Base-by-base conservation (phyloP, 345 rosid species). In the Xanthoceras sorbifolium region DNA sequence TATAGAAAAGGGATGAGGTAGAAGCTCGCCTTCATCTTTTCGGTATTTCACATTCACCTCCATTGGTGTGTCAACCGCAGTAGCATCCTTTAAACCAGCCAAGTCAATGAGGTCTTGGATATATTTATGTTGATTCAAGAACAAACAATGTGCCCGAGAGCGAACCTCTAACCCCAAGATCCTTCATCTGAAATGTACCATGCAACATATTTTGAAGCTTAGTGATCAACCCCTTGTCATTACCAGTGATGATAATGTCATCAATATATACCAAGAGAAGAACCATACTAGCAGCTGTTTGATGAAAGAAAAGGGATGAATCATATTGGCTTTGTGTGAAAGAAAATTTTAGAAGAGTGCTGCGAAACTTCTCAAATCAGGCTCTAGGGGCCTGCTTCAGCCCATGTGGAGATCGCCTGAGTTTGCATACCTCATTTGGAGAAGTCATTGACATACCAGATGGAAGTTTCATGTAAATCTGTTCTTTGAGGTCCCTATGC, bases 171-270 rank as follows among this genome's bases (percentile, higher is more conserved):
- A 20, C 2, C 46, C 77, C 5, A 48, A 63, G 61, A 40, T 72
- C 67, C 22, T 72, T 72, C 67, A 59, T 72, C 38, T 42, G 55
- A 34, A 72, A 76, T n/a, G n/a, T n/a, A n/a, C n/a, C n/a, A n/a
- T n/a, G n/a, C n/a, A n/a, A n/a, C n/a, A n/a, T n/a, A n/a, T n/a
- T n/a, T n/a, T n/a, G n/a, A n/a, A n/a, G n/a, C n/a, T n/a, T n/a
- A n/a, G n/a, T n/a, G n/a, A n/a, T 48, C 25, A 55, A 66, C 11
- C 0, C 4, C 8, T 23, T 5, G 14, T 73, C 26, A 5, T 26
- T 14, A 1, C 67, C 42, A 25, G 42, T 73, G 7, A 73, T 61
- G 9, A 62, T 28, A 61, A 72, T 44, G 23, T 54, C 62, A 54
- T 71, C 64, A 15, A 71, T 22, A 71, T 55, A 71, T 0, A 40